Conservation (phyloP, 495 filamentous ascomycete genomes). For the Lophiostoma macrostomum region DNA sequence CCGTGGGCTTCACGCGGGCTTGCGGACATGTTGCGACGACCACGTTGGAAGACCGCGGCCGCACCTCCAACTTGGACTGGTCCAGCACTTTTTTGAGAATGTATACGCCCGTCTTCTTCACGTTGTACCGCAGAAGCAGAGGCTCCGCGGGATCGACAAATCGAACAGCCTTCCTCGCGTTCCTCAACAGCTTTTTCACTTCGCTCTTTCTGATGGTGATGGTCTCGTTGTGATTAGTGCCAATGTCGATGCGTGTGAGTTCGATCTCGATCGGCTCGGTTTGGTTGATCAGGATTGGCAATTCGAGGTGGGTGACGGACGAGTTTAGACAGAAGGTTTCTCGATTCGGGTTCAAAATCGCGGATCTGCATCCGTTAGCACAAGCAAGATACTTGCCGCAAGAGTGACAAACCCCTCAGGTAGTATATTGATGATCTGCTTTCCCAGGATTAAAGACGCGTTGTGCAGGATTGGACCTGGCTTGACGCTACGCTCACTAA, state of each 20-base stretch:
- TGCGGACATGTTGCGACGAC: constrained; percentile 81
- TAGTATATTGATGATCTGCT: constrained; percentile 93
- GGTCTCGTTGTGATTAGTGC: constrained; percentile 72
- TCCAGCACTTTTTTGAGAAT: constrained; percentile 79
- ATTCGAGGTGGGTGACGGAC: constrained; percentile 53
- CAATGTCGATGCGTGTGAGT: constrained; percentile 76
- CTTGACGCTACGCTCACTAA: constrained; percentile 85
- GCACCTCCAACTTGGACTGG: constrained; percentile 89
- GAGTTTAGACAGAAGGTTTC: constrained; percentile 73
- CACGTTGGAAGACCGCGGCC: constrained; percentile 66
- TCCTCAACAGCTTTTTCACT: constrained; percentile 61
- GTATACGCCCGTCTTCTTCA: constrained; percentile 84
- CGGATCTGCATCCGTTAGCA: constrained; percentile 60
- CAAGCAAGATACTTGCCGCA: background rate
- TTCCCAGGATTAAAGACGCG: constrained; percentile 85
- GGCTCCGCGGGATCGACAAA: constrained; percentile 50
- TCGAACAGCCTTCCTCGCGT: constrained; percentile 53
- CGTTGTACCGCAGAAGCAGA: constrained; percentile 58
- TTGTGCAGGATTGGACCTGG: constrained; percentile 82
- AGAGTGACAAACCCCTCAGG: constrained; percentile 73
- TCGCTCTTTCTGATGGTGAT: constrained; percentile 71
- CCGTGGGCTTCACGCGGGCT: constrained; percentile 63
- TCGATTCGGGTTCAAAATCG: constrained; percentile 75
- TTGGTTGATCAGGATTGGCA: constrained; percentile 93
- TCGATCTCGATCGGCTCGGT: constrained; percentile 84